Evolutionary conservation across 75 land plant species (phyloP).

Genomic region (Selaginella tamariscina): DNA sequence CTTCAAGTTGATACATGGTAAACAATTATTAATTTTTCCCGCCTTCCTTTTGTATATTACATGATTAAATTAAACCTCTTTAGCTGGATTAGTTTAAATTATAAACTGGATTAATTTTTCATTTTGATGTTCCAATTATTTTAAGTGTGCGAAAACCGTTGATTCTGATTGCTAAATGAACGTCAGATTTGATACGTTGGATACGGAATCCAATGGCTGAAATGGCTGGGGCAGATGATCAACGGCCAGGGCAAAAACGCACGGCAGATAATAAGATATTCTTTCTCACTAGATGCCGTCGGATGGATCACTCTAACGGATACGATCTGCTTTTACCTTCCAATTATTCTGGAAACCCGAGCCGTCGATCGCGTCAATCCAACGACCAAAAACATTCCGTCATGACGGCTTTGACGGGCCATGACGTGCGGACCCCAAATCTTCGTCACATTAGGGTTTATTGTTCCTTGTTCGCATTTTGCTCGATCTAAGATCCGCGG

Average conservation of each 20-base stretch:
- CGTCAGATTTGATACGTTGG: not conserved
- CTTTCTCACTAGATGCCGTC: not conserved
- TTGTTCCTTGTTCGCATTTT: not conserved
- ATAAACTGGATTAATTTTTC: no score
- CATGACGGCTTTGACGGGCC: not conserved
- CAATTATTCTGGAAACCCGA: not conserved
- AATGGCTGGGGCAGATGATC: not conserved
- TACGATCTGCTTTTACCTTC: no score
- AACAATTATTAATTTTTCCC: no score
- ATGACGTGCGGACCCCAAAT: constrained; percentile 1
- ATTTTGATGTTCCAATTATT: not conserved
- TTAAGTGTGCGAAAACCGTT: no score
- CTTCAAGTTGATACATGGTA: not conserved
- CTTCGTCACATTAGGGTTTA: not conserved
- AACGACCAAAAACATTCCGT: not conserved
- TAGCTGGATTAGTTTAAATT: no score
- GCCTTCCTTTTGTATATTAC: no score
- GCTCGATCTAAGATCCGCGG: not conserved
- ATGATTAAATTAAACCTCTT: no score
- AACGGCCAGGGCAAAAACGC: not conserved
- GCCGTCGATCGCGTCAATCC: not conserved
- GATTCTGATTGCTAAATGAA: not conserved
- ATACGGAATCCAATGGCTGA: not conserved
- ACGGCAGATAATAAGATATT: not conserved
- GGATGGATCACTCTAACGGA: not conserved